Conservation (phyloP, 371 early-diverging fungal species). For the Fennellomyces sp. region DNA sequence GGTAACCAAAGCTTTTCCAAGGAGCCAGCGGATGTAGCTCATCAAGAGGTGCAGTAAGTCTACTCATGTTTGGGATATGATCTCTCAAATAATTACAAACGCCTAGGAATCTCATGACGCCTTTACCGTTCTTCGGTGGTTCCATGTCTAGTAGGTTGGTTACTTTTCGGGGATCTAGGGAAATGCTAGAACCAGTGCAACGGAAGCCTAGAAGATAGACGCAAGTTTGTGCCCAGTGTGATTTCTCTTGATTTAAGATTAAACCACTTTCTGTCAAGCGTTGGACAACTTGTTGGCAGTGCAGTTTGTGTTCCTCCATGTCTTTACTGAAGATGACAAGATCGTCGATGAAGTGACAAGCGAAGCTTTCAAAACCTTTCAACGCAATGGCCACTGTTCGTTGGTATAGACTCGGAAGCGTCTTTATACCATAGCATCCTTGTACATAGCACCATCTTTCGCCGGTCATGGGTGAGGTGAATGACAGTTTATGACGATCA, state of each 20-base stretch:
- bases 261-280: constrained; percentile 17
- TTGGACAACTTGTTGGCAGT: constrained; percentile 11
- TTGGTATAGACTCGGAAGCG: constrained; percentile 15
- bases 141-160: constrained; percentile 16
- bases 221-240: constrained; percentile 14
- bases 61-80: constrained; percentile 18
- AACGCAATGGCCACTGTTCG: constrained; percentile 5
- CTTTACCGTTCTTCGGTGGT: constrained; percentile 14
- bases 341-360: constrained; percentile 24
- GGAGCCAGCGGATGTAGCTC: constrained; percentile 13
- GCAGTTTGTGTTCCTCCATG: constrained; percentile 7
- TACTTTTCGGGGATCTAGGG: constrained; percentile 20
- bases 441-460: no score
- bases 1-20: background rate
- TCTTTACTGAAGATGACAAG: constrained; percentile 4
- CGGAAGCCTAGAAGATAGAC: constrained; percentile 24
- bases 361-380: no score
- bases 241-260: constrained; percentile 26
- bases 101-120: constrained; percentile 23
- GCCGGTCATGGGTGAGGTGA: no score
- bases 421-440: no score
- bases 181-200: constrained; percentile 12
- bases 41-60: constrained; percentile 27
- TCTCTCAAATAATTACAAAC: constrained; percentile 34
- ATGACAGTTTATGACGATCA: no score